Base-by-base conservation (phyloP, 1,139 yeast genomes). In the Yamadazyma oceani region DNA sequence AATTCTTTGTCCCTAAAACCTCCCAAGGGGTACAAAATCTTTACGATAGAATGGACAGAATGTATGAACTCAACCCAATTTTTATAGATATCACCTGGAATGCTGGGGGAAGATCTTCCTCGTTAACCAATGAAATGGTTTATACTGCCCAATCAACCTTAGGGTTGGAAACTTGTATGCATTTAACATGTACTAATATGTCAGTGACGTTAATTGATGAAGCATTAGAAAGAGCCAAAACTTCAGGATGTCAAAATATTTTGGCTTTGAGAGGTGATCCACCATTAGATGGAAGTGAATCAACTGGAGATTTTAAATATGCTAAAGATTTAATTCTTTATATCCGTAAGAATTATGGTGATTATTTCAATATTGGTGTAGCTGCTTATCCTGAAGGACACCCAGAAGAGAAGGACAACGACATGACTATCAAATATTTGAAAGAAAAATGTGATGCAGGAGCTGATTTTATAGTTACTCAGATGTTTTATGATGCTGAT, bases 341-440 rank as follows among this genome's bases (percentile, higher is more conserved):
- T 57, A 92, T 92, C 51, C 80, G 79, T 48, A 49, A 68, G 34
- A 64, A 78, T 35, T 76, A 87, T 55, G 96, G 90, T n/a, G 82
- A 83, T 54, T 82, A 80, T 55, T 86, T 88, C 60, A 82, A 92
- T 54, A 73, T 89, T 45, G 96, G 96, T 34, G 96, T 89, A 12
- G 96, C 96, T 5, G 96, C 90, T 1, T 90, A 90, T 58, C 97
- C 97, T 6, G 96, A 92, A 55, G 99, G 99, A 21, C 97, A 92
- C 58, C 89, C 87, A 25, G 95, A 86, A 57, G 95, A 87, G 55
- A 60, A 67, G n/a, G 78, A 80, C 45, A 62, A 63, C n/a, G 76
- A 70, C 22, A 60, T 69, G 42, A 69, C 86, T 36, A 69, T 89
- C 49, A 66, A 69, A 23, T 85, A 75, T 54, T 73, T 92, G 57